Evolutionary conservation across 2,329 filamentous ascomycete genomes (phyloP).

Genomic region (Pezizomycotina sp.): DNA sequence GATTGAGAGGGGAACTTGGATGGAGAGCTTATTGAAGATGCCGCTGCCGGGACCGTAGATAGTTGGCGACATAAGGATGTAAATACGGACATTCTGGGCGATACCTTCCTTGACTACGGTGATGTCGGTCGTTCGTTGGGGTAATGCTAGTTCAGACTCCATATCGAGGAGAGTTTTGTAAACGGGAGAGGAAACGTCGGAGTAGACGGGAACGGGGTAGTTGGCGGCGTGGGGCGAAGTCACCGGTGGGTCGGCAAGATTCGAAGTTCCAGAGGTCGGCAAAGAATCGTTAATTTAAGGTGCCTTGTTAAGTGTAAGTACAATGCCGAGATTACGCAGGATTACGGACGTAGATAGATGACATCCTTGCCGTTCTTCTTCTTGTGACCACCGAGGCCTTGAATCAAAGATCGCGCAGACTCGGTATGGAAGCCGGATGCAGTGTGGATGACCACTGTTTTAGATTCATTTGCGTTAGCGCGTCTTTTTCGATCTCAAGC

Average conservation of each 20-base stretch:
- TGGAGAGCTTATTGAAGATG: constrained; percentile 30
- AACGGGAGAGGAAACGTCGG: constrained; percentile 33
- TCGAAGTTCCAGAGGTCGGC: constrained; percentile 33
- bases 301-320: background rate
- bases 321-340: too few relatives aligned
- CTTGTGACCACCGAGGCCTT: too few relatives aligned
- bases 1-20: constrained; percentile 31
- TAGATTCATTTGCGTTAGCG: too few relatives aligned
- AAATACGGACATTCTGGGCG: constrained; percentile 31
- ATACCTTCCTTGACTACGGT: constrained; percentile 31
- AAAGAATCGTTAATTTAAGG: background rate
- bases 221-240: constrained; percentile 26
- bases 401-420: constrained; percentile 31
- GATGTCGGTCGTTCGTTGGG: constrained; percentile 34
- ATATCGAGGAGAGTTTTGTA: constrained; percentile 29
- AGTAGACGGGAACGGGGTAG: constrained; percentile 31
- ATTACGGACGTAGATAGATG: too few relatives aligned
- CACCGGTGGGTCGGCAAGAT: constrained; percentile 32
- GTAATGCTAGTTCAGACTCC: constrained; percentile 30
- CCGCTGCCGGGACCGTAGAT: constrained; percentile 36
- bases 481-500: too few relatives aligned
- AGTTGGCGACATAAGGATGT: constrained; percentile 34
- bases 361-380: too few relatives aligned
- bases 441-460: constrained; percentile 34
- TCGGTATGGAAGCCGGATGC: constrained; percentile 30